Base-by-base conservation (phyloP, 257 asterid species). In the Apocynum venetum region DNA sequence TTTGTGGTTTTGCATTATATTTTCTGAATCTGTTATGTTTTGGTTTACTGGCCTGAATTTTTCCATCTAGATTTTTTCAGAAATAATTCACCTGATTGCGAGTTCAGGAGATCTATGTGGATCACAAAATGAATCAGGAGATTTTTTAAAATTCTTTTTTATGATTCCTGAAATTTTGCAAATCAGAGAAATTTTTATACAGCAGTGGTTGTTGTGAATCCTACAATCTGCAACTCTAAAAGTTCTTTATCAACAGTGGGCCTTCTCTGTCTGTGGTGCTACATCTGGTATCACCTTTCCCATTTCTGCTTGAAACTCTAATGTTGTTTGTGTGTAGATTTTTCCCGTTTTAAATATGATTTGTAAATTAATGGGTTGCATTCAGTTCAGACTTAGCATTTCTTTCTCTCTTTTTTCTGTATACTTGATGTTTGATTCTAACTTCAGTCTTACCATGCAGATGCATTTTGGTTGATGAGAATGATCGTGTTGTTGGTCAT, bases 391-490 rank as follows among this genome's bases (percentile, higher is more conserved):
- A 11, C 9, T 5, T 31, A 19, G 8, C 47, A 40, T 8, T 6
- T 74, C 44, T 53, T 25, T 36, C 49, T 8, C 6, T 74, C 40
- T 43, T 25, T 36, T 44, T 52, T 69, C 49, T 31, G 49, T 69
- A 46, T 17, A 0, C 53, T 48, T 8, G 13, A 31, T 10, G 36
- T 46, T 67, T 79, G 74, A 25, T n/a, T 25, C 31, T 53, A 46
- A n/a, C 49, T 63, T 79, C 53, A 46, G 64, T 52, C 43, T 60
- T 51, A 65, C 41, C 83, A 69, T 81, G 83, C 92, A 94, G 98
- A 82, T 94, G 98, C 83, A 92, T 94, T 79, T 86, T 94, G 96
- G 98, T 94, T 77, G 97, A 92, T 80, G 96, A 89, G 86, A 89
- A 89, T 81, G 98, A 94, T 74, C 80, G 46, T n/a, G 98, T 94